Evolutionary conservation across 495 filamentous ascomycete species (phyloP), one percentile per base, ranked within the genome.

Genomic region (Parathielavia appendiculata): DNA sequence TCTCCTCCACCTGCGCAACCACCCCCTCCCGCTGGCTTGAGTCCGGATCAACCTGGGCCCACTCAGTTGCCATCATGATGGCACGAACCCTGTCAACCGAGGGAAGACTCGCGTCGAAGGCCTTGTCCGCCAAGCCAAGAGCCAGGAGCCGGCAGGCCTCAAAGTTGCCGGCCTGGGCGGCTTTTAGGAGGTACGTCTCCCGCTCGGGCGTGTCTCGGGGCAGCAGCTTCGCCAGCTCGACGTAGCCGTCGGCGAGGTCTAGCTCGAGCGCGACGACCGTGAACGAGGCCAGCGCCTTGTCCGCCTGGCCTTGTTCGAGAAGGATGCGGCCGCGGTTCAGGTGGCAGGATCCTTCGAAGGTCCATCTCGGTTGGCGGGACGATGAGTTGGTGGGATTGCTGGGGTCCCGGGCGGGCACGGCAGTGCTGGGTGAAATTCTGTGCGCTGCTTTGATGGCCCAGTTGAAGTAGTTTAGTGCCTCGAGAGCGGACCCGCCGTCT

Each of bases 281-380:
- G 48, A 73, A 67, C 6, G 65, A 19, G 13, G 39, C 64, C 5
- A 19, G 9, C 7, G 74, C 75, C 9, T 54, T 57, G 3, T 61
- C 58, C 7, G 14, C 26, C 9, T 57, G 30, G 39, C 55, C 56
- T n/a, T 44, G 58, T 35, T 56, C 35, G 13, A 60, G 9, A 16
- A 65, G 56, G 49, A 74, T 64, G 19, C 13, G 26, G 39, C 66
- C 69, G 1, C 63, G 62, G 36, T 45, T 60, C 22, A 62, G 56
- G 13, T 66, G 54, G 59, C 69, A 76, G 51, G 50, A 43, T 2
- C 39, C 41, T 47, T 72, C 69, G 63, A 66, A 69, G 34, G 62
- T 57, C 74, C 73, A 77, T 51, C 40, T 55, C 43, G 68, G 65
- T 16, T 23, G 11, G 14, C 67, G 58, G 45, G 19, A 9, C 14